Conservation (phyloP, 148 eudicot genomes). For the Heliosperma pusillum region DNA sequence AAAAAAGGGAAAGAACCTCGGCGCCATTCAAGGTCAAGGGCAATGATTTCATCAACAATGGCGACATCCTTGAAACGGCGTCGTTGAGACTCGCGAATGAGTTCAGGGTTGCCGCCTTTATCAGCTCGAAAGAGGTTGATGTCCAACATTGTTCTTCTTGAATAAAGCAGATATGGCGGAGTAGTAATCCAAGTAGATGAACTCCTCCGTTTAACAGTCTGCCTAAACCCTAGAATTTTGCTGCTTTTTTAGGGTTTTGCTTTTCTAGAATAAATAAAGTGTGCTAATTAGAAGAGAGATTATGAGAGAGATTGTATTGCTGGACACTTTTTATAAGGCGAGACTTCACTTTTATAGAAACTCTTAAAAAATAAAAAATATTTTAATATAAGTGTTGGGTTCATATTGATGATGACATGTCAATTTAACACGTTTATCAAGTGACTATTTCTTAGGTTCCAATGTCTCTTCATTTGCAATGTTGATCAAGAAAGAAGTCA, state of each 20-base stretch:
- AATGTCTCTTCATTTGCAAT: no score
- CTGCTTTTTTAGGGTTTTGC: background rate
- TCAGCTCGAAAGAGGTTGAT: constrained; percentile 81
- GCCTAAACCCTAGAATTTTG: background rate
- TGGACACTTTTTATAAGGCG: no score
- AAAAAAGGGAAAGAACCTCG: constrained; percentile 31
- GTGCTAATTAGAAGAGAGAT: no score
- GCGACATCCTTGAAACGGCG: constrained; percentile 65
- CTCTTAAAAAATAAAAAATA: no score
- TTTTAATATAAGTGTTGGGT: no score
- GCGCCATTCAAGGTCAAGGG: constrained; percentile 68
- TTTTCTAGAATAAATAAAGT: no score
- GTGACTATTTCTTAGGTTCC: no score
- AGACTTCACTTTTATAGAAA: no score
- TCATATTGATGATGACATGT: no score
- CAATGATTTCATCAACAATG: constrained; percentile 70
- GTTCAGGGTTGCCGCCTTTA: constrained; percentile 74
- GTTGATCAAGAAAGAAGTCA: no score
- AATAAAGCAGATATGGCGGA: background rate
- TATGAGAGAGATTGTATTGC: no score
- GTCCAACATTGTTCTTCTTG: constrained; percentile 42
- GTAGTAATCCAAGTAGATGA: background rate
- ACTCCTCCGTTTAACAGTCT: background rate
- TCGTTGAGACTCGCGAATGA: constrained; percentile 78
- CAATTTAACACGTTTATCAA: no score